Percentiles rank a stretch among this genome's conserved stretches.
Evolutionary conservation across 78 protist species (phyloP).

Genomic region (Dictyostelium citrinum): DNA sequence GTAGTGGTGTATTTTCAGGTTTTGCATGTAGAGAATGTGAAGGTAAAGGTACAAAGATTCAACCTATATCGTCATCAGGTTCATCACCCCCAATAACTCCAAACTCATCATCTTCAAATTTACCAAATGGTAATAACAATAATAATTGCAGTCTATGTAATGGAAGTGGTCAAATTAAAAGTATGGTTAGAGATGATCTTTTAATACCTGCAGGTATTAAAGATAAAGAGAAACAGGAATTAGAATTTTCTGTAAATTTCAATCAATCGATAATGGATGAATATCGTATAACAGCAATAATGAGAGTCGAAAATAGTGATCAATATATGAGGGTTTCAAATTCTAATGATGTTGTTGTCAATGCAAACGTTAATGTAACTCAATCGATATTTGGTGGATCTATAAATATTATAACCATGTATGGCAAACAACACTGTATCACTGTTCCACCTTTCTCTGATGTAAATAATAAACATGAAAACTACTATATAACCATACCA

Average conservation of each 20-base stretch:
- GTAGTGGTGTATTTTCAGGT: neutral
- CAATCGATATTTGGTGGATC: constrained; percentile 54
- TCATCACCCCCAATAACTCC: neutral
- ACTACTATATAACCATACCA: neutral
- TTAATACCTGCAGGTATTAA: constrained; percentile 59
- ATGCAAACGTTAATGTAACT: neutral
- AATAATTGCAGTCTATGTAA: constrained; percentile 19
- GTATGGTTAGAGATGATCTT: neutral
- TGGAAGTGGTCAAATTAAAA: constrained; percentile 26
- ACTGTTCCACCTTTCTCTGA: constrained; percentile 11
- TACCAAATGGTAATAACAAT: neutral
- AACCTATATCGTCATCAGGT: neutral
- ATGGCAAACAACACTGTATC: neutral
- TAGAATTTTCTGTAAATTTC: neutral
- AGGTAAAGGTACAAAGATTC: neutral
- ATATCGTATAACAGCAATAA: neutral
- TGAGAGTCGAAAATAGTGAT: constrained; percentile 1
- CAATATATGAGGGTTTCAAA: constrained; percentile 13
- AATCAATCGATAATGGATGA: neutral
- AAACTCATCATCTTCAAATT: neutral
- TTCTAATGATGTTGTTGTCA: neutral
- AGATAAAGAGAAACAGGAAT: neutral
- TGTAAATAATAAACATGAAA: neutral
- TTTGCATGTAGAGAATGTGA: neutral
- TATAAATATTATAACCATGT: neutral